These are phyloP conservation scores for Morella rubra DNA, from an alignment of 306 rosid species.

Conservation along the genomic window DNA sequence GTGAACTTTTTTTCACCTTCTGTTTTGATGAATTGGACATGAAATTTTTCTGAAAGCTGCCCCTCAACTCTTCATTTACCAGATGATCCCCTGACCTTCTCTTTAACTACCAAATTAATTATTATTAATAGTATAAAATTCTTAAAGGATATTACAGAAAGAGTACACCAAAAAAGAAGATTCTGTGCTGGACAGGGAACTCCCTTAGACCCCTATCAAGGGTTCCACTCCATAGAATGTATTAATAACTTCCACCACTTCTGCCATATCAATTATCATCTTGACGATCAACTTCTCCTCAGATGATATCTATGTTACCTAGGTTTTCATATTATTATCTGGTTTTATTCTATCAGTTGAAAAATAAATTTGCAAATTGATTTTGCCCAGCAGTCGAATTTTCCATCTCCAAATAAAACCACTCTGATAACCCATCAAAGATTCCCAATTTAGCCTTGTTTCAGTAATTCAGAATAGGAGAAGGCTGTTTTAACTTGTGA, in stretches of 20 bases:
- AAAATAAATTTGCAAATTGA: no score
- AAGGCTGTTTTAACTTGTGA: no score
- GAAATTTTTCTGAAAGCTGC: background rate
- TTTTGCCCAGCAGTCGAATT: no score
- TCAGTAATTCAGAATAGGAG: no score
- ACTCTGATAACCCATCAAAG: background rate
- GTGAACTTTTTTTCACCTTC: slow-evolving; percentile 13
- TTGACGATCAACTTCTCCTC: background rate
- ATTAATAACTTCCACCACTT: background rate
- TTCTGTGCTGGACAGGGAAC: background rate
- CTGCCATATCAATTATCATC: background rate
- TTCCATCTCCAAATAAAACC: background rate
- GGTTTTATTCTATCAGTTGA: background rate
- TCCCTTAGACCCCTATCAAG: background rate
- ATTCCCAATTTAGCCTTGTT: background rate
- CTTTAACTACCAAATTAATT: no score
- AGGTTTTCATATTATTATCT: background rate
- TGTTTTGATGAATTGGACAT: slow-evolving; percentile 1
- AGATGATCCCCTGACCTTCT: no score
- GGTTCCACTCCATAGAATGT: background rate
- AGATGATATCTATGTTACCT: background rate
- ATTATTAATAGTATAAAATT: no score
- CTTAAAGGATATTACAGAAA: background rate
- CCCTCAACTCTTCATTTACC: no score
- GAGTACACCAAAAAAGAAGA: background rate